Evolutionary conservation across 768 basidiomycete genomes (phyloP), one percentile per base, ranked within the genome.

Genomic region (Vararia minispora): DNA sequence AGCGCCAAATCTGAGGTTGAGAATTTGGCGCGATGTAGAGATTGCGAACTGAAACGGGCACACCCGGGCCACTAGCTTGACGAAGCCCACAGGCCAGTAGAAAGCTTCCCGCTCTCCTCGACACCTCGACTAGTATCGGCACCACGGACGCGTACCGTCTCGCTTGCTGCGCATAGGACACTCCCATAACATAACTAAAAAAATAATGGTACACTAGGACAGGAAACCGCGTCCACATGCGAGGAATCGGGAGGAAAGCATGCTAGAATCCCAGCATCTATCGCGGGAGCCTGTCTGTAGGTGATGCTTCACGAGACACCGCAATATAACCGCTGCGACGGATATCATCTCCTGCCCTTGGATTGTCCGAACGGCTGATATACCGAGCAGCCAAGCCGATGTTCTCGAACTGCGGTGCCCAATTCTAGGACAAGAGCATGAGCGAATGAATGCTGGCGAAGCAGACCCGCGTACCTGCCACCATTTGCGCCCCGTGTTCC

Each of bases 401-500:
- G 7, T 48, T 45, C 11, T 43, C 45, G 3, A 43, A 38, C 16
- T 42, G 45, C 16, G 47, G 47, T 30, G 28, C 14, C 40, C 32
- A 34, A 28, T 38, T 32, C 46, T 48, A 29, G 22, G 25, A 39
- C 33, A 44, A 52, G 48, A 41, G 45, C 14, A 40, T 35, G 28
- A 31, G 39, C 29, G 35, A 43, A 43, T 37, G n/a, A 43, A 37
- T 33, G 25, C 10, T 32, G 37, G 28, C 39, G 42, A 33, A 37
- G 29, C 37, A 36, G 24, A 52, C 49, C 45, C 47, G n/a, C 47
- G 4, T 20, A 85, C 86, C 72, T 87, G 81, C 86, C 86, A 87
- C 86, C 86, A 89, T 48, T 75, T 65, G 47, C 74, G 64, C 32
- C 79, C 69, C 45, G 63, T 59, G 39, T 66, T 61, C 80, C 81